phyloP scores from a whole-genome alignment of 2,329 filamentous ascomycete genomes.

The Cytospora mali region DNA sequence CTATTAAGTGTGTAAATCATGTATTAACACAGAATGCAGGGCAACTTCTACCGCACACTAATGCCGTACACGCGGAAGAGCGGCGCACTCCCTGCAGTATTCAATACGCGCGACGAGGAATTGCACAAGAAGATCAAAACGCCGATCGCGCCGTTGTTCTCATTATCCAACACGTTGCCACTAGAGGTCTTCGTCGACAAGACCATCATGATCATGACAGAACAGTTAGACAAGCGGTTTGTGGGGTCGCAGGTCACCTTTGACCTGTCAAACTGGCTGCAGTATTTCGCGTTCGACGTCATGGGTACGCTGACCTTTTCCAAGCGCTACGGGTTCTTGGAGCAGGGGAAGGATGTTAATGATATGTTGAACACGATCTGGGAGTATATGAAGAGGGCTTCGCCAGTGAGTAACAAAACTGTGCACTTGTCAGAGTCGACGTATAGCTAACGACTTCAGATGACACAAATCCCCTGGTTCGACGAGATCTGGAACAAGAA shows the following conservation, averaged over 20 bases:
- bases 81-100: conserved; percentile 33
- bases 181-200: conserved; percentile 33
- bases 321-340: conserved; percentile 55
- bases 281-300: conserved; percentile 50
- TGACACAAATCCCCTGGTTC: conserved; percentile 39
- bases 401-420: conserved; percentile 52
- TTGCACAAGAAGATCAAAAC: conserved; percentile 36
- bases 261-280: conserved; percentile 51
- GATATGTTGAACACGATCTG: conserved; percentile 54
- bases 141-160: conserved; percentile 34
- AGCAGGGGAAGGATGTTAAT: conserved; percentile 52
- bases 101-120: conserved; percentile 37
- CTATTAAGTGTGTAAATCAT: background rate
- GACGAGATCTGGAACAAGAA: conserved; percentile 52
- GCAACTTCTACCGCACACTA: conserved; percentile 36
- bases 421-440: too few relatives aligned
- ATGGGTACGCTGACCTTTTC: conserved; percentile 55
- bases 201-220: conserved; percentile 27
- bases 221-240: conserved; percentile 31
- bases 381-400: conserved; percentile 53
- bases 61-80: conserved; percentile 32
- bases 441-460: conserved; percentile 50
- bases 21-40: conserved; percentile 18
- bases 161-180: conserved; percentile 30
- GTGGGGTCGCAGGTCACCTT: background rate